Evolutionary conservation across 2,329 filamentous ascomycete genomes (phyloP).

Genomic region (Gyromitra esculenta): DNA sequence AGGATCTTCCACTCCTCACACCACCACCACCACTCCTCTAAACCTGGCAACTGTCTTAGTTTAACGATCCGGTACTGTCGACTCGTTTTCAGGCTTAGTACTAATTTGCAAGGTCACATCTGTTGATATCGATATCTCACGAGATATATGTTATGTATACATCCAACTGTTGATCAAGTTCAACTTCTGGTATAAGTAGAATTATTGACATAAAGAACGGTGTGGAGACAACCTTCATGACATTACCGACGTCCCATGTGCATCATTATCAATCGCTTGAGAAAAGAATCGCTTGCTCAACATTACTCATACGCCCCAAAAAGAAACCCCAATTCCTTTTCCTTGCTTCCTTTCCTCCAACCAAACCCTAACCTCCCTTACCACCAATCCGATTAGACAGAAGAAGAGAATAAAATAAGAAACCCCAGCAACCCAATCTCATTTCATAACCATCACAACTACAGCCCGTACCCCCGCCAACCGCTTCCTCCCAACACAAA

Average conservation of each 20-base stretch:
- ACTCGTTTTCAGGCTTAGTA: too few species aligned
- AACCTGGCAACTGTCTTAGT: too few species aligned
- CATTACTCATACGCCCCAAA: not conserved
- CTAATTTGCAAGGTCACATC: too few species aligned
- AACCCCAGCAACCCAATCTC: not conserved
- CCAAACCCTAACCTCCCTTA: not conserved
- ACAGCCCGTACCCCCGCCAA: not conserved
- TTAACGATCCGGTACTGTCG: too few species aligned
- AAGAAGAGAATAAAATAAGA: not conserved
- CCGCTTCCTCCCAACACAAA: too few species aligned
- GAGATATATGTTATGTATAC: too few species aligned
- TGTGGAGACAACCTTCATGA: not conserved
- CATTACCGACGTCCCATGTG: not conserved
- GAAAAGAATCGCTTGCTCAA: not conserved
- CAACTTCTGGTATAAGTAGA: too few species aligned
- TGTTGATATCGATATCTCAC: too few species aligned
- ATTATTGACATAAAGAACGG: not conserved
- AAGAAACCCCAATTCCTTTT: constrained; percentile 2
- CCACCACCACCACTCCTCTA: too few species aligned
- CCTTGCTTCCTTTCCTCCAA: not conserved
- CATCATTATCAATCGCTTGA: not conserved
- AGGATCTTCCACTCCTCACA: too few species aligned
- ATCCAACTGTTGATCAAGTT: too few species aligned
- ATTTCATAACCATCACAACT: not conserved
- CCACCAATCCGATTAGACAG: not conserved